These are phyloP conservation scores for Syncephalastrum contaminatum DNA, from an alignment of 371 early-diverging fungal species.

Conservation along the genomic window DNA sequence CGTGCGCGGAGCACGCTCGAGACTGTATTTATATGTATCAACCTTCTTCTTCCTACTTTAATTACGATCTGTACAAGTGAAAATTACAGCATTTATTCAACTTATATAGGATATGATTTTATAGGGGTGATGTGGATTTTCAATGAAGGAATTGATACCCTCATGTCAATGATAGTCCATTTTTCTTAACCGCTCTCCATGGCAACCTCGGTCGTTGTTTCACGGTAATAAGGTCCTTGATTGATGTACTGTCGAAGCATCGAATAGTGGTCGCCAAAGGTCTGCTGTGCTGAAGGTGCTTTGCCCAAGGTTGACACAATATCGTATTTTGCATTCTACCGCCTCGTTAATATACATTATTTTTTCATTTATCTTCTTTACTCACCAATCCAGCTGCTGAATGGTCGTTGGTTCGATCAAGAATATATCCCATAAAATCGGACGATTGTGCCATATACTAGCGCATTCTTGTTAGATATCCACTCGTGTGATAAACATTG, in stretches of 20 bases:
- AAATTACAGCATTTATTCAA: no score
- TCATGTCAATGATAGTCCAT: no score
- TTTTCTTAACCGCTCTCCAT: conserved; percentile 34
- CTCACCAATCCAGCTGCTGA: conserved; percentile 41
- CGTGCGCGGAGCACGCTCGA: no score
- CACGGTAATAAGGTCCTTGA: conserved; percentile 42
- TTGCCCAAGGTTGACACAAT: conserved; percentile 32
- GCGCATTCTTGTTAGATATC: not conserved
- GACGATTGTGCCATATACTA: conserved; percentile 24
- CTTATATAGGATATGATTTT: no score
- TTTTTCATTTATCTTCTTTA: no score
- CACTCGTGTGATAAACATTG: not conserved
- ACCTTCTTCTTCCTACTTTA: no score
- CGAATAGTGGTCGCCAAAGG: conserved; percentile 27
- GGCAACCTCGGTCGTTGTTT: conserved; percentile 30
- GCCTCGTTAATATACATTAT: no score
- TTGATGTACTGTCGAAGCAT: conserved; percentile 32
- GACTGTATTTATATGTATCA: no score
- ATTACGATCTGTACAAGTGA: no score
- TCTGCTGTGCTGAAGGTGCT: conserved; percentile 20
- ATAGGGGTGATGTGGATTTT: no score
- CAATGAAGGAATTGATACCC: no score
- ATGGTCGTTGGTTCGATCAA: conserved; percentile 44
- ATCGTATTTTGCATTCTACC: conserved; percentile 38
- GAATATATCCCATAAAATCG: conserved; percentile 43